These are phyloP conservation scores for Coleophoma crateriformis DNA, from an alignment of 2,329 filamentous ascomycete genomes.

Conservation along the genomic window DNA sequence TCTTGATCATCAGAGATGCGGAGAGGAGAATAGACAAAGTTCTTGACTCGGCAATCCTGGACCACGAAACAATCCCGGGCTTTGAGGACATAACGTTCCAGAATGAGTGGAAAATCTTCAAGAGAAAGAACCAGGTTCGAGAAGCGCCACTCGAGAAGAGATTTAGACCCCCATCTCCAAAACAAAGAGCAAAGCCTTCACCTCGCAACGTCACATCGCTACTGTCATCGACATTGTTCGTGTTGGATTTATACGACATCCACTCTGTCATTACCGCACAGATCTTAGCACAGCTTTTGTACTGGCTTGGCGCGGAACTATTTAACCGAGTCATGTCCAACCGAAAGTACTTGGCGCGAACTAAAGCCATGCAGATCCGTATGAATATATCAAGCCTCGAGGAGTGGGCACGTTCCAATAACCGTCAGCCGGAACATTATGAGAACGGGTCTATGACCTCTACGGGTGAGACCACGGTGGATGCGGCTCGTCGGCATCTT, in stretches of 20 bases:
- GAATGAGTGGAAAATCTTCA: constrained; percentile 97
- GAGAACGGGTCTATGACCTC: constrained; percentile 84
- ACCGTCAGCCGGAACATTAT: constrained; percentile 90
- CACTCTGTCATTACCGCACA: constrained; percentile 95
- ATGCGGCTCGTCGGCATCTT: constrained; percentile 77
- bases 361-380: constrained; percentile 98
- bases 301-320: constrained; percentile 92
- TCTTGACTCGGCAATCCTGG: constrained; percentile 86
- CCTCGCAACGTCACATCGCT: constrained; percentile 94
- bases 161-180: constrained; percentile 87
- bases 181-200: constrained; percentile 84
- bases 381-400: constrained; percentile 97
- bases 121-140: constrained; percentile 83
- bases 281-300: constrained; percentile 85
- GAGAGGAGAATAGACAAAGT: constrained; percentile 96
- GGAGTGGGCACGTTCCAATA: constrained; percentile 93
- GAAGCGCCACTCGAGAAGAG: constrained; percentile 87
- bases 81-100: constrained; percentile 97
- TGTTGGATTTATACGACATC: constrained; percentile 96
- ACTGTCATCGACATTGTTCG: constrained; percentile 91
- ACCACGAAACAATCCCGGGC: constrained; percentile 96
- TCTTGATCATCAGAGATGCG: constrained; percentile 92
- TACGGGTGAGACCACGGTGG: constrained; percentile 80
- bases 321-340: constrained; percentile 99
- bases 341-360: constrained; percentile 86